Evolutionary conservation across 208 protist species (phyloP), one percentile per base, ranked within the genome.

Genomic region (Acanthamoeba divionensis): DNA sequence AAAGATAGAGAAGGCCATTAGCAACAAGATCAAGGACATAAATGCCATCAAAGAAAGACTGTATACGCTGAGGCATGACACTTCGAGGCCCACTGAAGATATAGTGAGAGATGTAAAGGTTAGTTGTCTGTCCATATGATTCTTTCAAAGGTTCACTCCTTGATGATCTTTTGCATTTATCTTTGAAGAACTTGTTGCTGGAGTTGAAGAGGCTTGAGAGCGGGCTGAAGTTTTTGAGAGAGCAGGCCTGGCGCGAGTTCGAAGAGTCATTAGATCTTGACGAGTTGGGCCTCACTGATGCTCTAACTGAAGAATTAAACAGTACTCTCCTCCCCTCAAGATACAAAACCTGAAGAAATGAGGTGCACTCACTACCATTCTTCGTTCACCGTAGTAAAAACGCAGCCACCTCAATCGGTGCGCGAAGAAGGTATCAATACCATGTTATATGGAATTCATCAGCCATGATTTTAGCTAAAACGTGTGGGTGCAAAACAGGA

Each of bases 31-130:
- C 38, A 50, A 82, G 38, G 71, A 82, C 0, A 50, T 60, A 26
- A 26, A 50, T 33, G 71, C 71, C 71, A 82, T 82, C 31, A 82
- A 82, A 31, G 71, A 82, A 50, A 41, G 71, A 5, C 71, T 82
- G 29, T 82, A 60, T 33, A 82, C 45, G 7, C 71, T 82, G 36
- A 41, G 71, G 21, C 60, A 82, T 26, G 71, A 82, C 71, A 9
- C 41, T 33, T 62, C 71, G 10, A 41, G 44, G 15, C 38, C 45
- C 29, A 26, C 10, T 6, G 71, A 82, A 31, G 71, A 82, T 50
- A 50, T 31, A 31, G n/a, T 82, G 38, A 41, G 71, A 2, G 45
- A 82, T 62, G 71, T 82, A 15, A 50, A 82, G 71, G 71, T 82
- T 62, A 33, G 10, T 67, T 31, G n/a, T 29, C 13, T 7, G 10